These are phyloP conservation scores for Oryza australiensis DNA, from an alignment of 176 grass and related monocot species.

Conservation along the genomic window DNA sequence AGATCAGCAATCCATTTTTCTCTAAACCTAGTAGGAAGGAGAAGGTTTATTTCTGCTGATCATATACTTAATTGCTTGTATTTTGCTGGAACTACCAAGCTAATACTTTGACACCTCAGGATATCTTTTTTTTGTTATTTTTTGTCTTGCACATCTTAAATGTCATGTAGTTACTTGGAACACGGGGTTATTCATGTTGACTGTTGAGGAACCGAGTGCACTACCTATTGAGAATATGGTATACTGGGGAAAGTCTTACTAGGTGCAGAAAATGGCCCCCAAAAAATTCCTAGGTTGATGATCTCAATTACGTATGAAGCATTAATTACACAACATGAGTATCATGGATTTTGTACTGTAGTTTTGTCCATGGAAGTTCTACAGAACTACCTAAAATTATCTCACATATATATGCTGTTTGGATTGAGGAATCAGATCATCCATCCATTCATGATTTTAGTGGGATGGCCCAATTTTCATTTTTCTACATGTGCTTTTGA, in stretches of 20 bases:
- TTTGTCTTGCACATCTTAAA: constrained; percentile 1
- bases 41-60: constrained; percentile 46
- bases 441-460: background rate
- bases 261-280: background rate
- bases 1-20: constrained; percentile 66
- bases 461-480: background rate
- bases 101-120: background rate
- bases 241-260: background rate
- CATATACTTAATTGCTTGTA: constrained; percentile 12
- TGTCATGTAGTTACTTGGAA: background rate
- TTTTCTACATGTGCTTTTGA: background rate
- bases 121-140: background rate
- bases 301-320: background rate
- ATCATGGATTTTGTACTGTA: background rate
- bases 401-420: background rate
- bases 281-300: background rate
- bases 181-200: background rate
- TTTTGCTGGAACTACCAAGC: constrained; percentile 11
- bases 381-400: background rate
- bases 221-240: background rate
- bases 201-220: background rate
- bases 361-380: background rate
- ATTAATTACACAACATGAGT: background rate
- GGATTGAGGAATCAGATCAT: background rate
- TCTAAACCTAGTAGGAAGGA: constrained; percentile 58